Evolutionary conservation across 257 asterid genomes (phyloP).

Genomic region (Orobanche coerulescens): DNA sequence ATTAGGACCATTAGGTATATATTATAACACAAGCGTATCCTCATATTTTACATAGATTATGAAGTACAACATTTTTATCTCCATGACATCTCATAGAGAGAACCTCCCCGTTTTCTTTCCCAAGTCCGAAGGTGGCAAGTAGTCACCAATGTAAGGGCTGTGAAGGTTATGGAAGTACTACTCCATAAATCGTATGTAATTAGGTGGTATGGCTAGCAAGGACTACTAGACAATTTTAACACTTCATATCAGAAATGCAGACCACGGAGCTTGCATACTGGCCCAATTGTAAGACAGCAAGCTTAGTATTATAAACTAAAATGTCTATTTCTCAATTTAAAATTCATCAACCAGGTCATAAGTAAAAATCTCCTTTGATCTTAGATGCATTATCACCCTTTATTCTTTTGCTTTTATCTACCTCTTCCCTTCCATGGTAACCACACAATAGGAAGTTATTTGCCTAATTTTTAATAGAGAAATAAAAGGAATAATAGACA

Average conservation of each 20-base stretch:
- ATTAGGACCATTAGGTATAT: constrained; percentile 1
- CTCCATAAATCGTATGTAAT: neutral
- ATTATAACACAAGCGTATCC: neutral
- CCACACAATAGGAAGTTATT: no score
- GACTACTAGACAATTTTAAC: neutral
- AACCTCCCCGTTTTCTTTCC: constrained; percentile 6
- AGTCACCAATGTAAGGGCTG: neutral
- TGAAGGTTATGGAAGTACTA: neutral
- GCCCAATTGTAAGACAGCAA: neutral
- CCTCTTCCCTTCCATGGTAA: no score
- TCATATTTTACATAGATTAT: neutral
- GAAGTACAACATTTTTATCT: constrained; percentile 6
- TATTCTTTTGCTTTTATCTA: neutral
- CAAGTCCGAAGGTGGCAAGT: constrained; percentile 17
- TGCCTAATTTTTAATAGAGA: neutral
- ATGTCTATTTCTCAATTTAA: neutral
- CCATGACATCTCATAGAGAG: constrained; percentile 1
- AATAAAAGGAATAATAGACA: neutral
- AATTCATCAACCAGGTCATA: neutral
- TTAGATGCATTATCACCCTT: neutral
- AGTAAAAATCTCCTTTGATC: neutral
- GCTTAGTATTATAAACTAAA: neutral
- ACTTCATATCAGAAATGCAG: neutral
- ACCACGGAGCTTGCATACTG: neutral
- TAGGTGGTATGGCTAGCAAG: neutral